Evolutionary conservation across 345 rosid species (phyloP).

Genomic region (Brassica incana): DNA sequence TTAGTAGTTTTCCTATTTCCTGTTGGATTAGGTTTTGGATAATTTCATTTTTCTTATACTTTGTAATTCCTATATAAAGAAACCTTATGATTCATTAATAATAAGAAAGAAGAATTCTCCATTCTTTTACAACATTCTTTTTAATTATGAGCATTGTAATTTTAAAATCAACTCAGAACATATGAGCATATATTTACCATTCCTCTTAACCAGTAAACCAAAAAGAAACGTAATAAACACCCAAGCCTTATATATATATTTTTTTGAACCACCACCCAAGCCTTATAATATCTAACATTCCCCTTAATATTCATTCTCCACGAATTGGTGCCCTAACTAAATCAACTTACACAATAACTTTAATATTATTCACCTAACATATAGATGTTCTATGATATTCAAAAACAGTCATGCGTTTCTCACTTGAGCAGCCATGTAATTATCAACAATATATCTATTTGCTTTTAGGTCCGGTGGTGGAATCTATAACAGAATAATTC

Average conservation of each 20-base stretch:
- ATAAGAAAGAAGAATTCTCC: too few species aligned
- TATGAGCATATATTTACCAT: background rate
- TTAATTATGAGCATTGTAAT: background rate
- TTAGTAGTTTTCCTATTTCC: too few species aligned
- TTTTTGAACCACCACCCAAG: background rate
- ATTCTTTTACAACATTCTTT: too few species aligned
- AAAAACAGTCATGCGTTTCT: constrained; percentile 21
- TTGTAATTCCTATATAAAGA: too few species aligned
- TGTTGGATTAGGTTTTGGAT: too few species aligned
- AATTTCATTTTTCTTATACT: too few species aligned
- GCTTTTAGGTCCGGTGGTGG: constrained; percentile 29
- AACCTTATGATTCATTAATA: too few species aligned
- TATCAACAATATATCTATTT: constrained; percentile 16
- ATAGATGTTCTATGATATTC: constrained; percentile 1
- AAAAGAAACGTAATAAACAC: constrained; percentile 7
- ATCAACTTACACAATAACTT: background rate
- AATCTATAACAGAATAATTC: constrained; percentile 27
- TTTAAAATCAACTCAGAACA: background rate
- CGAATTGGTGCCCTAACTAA: constrained; percentile 9
- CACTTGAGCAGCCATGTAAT: constrained; percentile 22
- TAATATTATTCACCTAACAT: constrained; percentile 28
- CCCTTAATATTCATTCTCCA: constrained; percentile 2
- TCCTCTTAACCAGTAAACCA: background rate
- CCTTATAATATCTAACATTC: background rate
- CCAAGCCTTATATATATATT: background rate